Conservation (phyloP, 2,329 filamentous ascomycete species). For the Calonectria pseudoreteaudii region DNA sequence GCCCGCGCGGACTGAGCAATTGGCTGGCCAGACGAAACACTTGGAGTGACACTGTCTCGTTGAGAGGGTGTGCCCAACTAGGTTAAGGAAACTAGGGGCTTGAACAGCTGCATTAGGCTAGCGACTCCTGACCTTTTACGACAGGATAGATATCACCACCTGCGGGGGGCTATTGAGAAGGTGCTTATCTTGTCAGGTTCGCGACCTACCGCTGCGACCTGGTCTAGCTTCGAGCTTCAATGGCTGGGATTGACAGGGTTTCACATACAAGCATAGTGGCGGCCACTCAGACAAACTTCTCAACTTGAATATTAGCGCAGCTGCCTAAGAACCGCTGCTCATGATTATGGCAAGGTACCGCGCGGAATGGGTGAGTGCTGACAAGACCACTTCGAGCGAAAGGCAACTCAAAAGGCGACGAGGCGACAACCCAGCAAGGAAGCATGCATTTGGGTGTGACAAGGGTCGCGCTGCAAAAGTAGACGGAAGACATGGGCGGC, state of each 20-base stretch:
- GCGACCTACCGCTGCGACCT: too few species aligned
- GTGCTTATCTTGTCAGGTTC: background rate
- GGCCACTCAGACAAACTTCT: background rate
- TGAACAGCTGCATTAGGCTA: constrained; percentile 81
- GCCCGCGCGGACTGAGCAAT: constrained; percentile 68
- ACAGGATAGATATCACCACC: constrained; percentile 78
- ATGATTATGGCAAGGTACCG: background rate
- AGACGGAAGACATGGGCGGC: constrained; percentile 1
- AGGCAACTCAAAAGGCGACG: constrained; percentile 4
- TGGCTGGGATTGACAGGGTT: background rate
- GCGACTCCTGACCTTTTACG: constrained; percentile 85
- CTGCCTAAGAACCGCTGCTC: background rate
- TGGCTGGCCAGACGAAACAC: background rate
- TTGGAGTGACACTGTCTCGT: constrained; percentile 48
- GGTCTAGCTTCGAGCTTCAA: background rate
- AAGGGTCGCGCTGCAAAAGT: background rate
- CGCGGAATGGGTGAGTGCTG: background rate
- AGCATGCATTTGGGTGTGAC: background rate
- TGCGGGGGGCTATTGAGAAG: constrained; percentile 52
- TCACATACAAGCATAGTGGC: background rate
- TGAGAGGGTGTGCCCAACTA: constrained; percentile 79
- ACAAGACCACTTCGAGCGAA: background rate
- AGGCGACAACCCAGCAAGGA: constrained; percentile 9
- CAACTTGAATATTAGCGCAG: background rate
- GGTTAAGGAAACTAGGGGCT: constrained; percentile 74